phyloP scores from a whole-genome alignment of 768 basidiomycete species.

The Lyophyllum atratum region DNA sequence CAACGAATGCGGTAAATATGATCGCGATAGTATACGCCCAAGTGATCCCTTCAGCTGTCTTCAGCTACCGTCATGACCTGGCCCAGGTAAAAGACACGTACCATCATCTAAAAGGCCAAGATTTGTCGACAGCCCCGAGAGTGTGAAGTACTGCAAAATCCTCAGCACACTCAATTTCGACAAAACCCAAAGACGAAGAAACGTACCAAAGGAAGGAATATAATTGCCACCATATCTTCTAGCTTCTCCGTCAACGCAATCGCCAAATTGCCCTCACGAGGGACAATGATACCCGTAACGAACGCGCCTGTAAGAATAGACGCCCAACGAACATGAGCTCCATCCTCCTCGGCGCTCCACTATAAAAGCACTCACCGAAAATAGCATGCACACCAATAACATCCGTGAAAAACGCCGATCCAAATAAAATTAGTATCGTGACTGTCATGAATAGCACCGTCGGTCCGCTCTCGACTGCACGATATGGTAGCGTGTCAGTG shows the following conservation, averaged over 20 bases:
- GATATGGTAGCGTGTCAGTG: not conserved
- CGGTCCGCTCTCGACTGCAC: constrained; percentile 69
- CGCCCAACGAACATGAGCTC: not conserved
- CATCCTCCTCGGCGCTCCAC: not conserved
- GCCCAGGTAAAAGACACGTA: constrained; percentile 12
- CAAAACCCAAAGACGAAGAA: not conserved
- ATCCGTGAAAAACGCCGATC: constrained; percentile 91
- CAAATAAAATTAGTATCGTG: constrained; percentile 79
- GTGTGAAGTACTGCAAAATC: constrained; percentile 77
- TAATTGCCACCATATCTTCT: constrained; percentile 92
- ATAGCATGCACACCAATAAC: constrained; percentile 91
- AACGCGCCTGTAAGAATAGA: constrained; percentile 60
- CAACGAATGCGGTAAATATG: constrained; percentile 72
- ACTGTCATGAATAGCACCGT: constrained; percentile 89
- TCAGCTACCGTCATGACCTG: not conserved
- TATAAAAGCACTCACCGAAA: constrained; percentile 57
- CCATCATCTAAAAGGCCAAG: constrained; percentile 83
- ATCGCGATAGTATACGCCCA: constrained; percentile 92
- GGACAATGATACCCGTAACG: constrained; percentile 78
- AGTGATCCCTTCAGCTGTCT: constrained; percentile 53
- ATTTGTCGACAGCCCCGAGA: constrained; percentile 89
- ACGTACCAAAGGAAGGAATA: constrained; percentile 81
- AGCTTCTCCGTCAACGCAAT: constrained; percentile 91
- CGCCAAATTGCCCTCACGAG: constrained; percentile 84
- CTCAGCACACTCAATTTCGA: not conserved